Evolutionary conservation across 1,139 yeast species (phyloP), one percentile per base, ranked within the genome.

Genomic region (Hyphopichia wangnamkhiaoensis): DNA sequence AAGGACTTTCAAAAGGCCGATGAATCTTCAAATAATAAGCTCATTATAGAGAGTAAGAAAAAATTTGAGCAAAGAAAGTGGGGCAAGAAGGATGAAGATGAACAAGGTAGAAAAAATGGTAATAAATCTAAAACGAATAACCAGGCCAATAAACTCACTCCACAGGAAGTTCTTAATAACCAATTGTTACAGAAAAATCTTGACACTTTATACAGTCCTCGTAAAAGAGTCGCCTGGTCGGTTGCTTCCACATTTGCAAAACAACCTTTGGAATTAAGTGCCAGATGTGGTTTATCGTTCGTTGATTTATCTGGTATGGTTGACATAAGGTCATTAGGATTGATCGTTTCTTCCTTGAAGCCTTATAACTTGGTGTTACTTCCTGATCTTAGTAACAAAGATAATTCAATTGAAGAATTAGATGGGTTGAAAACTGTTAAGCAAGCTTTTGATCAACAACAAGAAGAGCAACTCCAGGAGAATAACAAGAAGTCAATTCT

Each of bases 291-390:
- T 1, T 65, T 91, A 16, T 78, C 89, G 6, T 90, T 72, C 58
- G 79, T 93, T 40, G 98, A 93, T 58, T 71, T 91, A 45, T 80
- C 91, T 13, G 96, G 97, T 12, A 63, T 86, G 17, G 94, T 90
- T 2, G 98, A 93, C 56, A 71, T 84, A 44, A 74, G 97, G 46
- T 91, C 98, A 0, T 65, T 90, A 44, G 76, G 84, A 41, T 81
- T 88, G 62, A 87, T 91, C 44, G 74, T 89, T 33, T 88, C 94
- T 24, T 76, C 86, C 2, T 67, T 93, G 40, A 87, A 87, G 51
- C 96, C 98, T 7, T 76, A 82, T 40, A 83, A 84, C 52, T 71
- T 91, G 35, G 68, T 93, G 15, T 60, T 88, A 15, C 58, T 76
- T 14, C 74, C 79, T 2, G 84, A 79, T 41, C 55, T 68, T 10